Conservation (phyloP, 2,329 filamentous ascomycete species). For the Neofusicoccum cordaticola region DNA sequence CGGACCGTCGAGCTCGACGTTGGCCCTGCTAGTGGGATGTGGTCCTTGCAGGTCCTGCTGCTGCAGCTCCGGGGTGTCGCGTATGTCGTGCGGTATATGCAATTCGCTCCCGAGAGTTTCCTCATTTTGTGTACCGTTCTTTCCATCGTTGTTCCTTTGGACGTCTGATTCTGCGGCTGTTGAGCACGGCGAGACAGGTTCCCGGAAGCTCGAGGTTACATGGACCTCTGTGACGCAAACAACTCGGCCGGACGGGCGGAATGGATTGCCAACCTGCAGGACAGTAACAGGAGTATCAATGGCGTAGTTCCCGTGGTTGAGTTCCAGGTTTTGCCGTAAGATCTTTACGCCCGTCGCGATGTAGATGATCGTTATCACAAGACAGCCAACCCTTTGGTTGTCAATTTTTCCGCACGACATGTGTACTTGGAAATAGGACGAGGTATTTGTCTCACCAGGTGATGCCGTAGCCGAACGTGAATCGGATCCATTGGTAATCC, state of each 20-base stretch:
- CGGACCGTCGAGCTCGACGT: no score
- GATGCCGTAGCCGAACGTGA: constrained; percentile 71
- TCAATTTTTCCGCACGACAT: not conserved
- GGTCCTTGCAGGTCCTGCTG: no score
- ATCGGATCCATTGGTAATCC: constrained; percentile 68
- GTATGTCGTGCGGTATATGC: not conserved
- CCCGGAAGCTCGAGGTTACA: constrained; percentile 42
- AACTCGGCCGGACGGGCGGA: constrained; percentile 43
- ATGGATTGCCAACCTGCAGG: constrained; percentile 41
- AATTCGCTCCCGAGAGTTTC: not conserved
- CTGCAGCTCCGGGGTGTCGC: no score
- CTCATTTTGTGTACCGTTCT: not conserved
- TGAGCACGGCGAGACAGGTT: not conserved
- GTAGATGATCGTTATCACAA: constrained; percentile 63
- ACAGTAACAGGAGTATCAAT: constrained; percentile 14
- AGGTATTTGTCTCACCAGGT: constrained; percentile 53
- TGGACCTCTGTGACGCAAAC: constrained; percentile 58
- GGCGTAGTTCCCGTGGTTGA: constrained; percentile 30
- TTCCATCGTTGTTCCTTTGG: not conserved
- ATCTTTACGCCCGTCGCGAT: constrained; percentile 63
- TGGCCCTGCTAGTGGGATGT: no score
- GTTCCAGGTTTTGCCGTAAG: constrained; percentile 61
- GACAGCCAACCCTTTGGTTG: constrained; percentile 39
- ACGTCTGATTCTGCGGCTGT: not conserved
- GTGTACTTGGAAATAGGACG: not conserved